Evolutionary conservation across 1,284 basidiomycete species (phyloP), one percentile per base, ranked within the genome.

Genomic region (Sporisorium scitamineum): DNA sequence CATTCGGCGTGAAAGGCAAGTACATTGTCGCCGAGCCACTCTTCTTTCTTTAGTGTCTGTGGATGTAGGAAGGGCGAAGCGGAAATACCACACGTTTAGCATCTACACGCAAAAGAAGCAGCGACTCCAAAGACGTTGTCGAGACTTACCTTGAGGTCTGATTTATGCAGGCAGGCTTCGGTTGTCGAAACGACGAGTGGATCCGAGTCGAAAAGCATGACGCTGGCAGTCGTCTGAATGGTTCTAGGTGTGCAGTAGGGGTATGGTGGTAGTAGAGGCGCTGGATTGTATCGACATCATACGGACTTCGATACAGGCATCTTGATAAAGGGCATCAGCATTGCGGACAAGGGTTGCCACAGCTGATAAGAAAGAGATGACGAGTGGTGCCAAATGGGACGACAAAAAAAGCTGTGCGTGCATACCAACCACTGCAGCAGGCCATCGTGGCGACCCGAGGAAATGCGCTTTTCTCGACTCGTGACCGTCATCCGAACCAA

Each of bases 1-100:
- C 72, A 75, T 32, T 75, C 72, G 20, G 72, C 72, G 22, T 75
- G 72, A 47, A 75, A 75, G 8, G 72, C 67, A 9, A 75, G 39
- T 7, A 75, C 62, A 44, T 75, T 75, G 52, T 75, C 72, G 31
- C 72, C 72, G 2, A 75, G 54, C 72, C 72, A 75, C 31, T 75
- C 72, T 32, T 67, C 67, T 5, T 57, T 48, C 18, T 58, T 60
- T 42, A 75, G 31, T 2, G 72, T 75, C 72, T 75, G 50, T 24
- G 9, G 27, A 22, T 22, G 27, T 1, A 9, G 6, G 13, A 16
- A 26, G 3, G 11, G 34, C 34, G 34, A 13, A 34, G 42, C 37
- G 37, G 37, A 41, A 18, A 42, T 20, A 16, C 9, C 45, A 18
- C 14, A 44, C 3, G 45, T 22, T 60, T 8, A 54, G 51, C 29